These are phyloP conservation scores for Boechera divaricarpa DNA, from an alignment of 345 rosid genomes.

Conservation along the genomic window DNA sequence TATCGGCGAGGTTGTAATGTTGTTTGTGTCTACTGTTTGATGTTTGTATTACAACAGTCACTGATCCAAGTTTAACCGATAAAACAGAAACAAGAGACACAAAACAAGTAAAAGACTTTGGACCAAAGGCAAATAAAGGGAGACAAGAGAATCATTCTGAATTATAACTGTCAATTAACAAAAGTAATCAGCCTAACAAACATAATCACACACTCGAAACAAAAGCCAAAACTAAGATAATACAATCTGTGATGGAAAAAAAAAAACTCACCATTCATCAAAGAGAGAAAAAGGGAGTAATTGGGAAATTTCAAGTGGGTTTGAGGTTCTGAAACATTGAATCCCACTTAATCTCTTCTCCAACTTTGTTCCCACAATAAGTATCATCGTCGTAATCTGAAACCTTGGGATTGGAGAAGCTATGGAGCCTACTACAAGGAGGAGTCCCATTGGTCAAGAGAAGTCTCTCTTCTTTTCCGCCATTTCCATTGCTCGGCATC, in stretches of 20 bases:
- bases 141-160: neutral
- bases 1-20: constrained; percentile 19
- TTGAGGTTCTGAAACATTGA: constrained; percentile 89
- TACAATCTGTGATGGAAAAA: neutral
- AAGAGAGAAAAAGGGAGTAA: neutral
- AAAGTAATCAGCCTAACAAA: neutral
- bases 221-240: neutral
- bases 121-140: neutral
- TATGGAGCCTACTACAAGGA: constrained; percentile 49
- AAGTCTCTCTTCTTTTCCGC: constrained; percentile 54
- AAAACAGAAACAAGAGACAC: neutral
- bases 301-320: constrained; percentile 63
- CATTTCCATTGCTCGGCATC: constrained; percentile 30
- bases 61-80: constrained; percentile 1
- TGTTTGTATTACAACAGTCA: neutral
- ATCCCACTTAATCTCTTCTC: constrained; percentile 82
- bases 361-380: constrained; percentile 45
- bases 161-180: neutral
- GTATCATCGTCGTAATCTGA: constrained; percentile 48
- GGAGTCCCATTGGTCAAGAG: constrained; percentile 67
- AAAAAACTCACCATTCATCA: neutral
- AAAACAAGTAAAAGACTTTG: neutral
- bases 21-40: constrained; percentile 7
- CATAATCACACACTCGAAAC: constrained; percentile 3
- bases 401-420: constrained; percentile 57